Evolutionary conservation across 805 yeast species (phyloP).

Genomic region (Diddensiella caesifluorescens): DNA sequence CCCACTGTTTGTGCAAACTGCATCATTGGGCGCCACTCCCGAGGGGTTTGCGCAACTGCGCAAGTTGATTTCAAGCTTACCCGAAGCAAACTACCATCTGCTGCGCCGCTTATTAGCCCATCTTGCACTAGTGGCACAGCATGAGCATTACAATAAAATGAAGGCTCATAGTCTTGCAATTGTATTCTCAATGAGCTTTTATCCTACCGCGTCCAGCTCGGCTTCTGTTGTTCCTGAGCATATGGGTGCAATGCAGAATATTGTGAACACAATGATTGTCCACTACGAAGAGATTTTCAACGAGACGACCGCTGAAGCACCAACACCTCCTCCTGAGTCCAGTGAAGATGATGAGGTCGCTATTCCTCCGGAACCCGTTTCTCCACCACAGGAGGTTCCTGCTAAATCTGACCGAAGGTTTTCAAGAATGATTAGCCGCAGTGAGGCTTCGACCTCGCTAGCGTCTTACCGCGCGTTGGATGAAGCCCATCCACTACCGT

Average conservation of each 20-base stretch:
- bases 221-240: slow-evolving; percentile 24
- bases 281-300: slow-evolving; percentile 20
- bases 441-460: background rate
- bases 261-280: slow-evolving; percentile 45
- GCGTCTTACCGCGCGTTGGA: too few species aligned
- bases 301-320: background rate
- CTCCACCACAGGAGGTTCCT: too few species aligned
- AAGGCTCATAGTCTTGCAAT: slow-evolving; percentile 85
- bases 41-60: slow-evolving; percentile 24
- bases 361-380: background rate
- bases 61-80: slow-evolving; percentile 42
- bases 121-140: slow-evolving; percentile 60
- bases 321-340: too few species aligned
- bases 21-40: slow-evolving; percentile 25
- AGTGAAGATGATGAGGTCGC: too few species aligned
- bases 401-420: background rate
- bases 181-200: slow-evolving; percentile 67
- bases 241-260: slow-evolving; percentile 49
- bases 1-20: slow-evolving; percentile 42
- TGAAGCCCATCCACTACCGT: too few species aligned
- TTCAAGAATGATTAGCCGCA: background rate
- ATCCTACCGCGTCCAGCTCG: slow-evolving; percentile 29
- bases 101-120: slow-evolving; percentile 65
- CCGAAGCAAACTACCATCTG: slow-evolving; percentile 60
- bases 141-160: slow-evolving; percentile 73